These are phyloP conservation scores for Cyclocybe cylindracea DNA, from an alignment of 768 basidiomycete genomes.

Conservation along the genomic window DNA sequence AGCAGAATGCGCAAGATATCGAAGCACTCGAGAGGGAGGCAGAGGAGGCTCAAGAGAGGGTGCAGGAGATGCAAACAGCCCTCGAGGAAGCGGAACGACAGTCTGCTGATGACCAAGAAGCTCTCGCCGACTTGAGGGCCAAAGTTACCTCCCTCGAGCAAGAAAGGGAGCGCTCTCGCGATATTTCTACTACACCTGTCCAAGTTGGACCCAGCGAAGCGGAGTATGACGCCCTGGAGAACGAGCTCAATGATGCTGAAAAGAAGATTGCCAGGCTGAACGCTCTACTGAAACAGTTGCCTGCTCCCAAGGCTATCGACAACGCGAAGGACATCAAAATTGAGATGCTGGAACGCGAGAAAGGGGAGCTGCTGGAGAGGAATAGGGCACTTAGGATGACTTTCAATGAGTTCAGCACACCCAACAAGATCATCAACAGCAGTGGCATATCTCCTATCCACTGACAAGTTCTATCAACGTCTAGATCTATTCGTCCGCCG, in stretches of 20 bases:
- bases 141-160: slow-evolving; percentile 59
- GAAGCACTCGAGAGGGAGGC: slow-evolving; percentile 54
- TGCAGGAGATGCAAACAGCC: slow-evolving; percentile 72
- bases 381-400: slow-evolving; percentile 59
- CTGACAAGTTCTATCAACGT: slow-evolving; percentile 68
- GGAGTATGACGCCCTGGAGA: slow-evolving; percentile 69
- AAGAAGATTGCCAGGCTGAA: slow-evolving; percentile 72
- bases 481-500: slow-evolving; percentile 66
- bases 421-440: slow-evolving; percentile 52
- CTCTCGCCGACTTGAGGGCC: slow-evolving; percentile 47
- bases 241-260: slow-evolving; percentile 76
- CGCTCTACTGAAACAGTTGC: slow-evolving; percentile 69
- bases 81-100: slow-evolving; percentile 73
- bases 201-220: slow-evolving; percentile 42
- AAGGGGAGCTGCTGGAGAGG: slow-evolving; percentile 73
- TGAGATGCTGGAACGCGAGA: slow-evolving; percentile 74
- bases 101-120: slow-evolving; percentile 63
- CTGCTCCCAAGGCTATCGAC: slow-evolving; percentile 75
- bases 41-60: slow-evolving; percentile 54
- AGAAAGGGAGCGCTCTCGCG: slow-evolving; percentile 40
- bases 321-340: slow-evolving; percentile 76
- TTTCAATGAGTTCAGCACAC: slow-evolving; percentile 55
- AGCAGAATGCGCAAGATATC: slow-evolving; percentile 48
- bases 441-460: slow-evolving; percentile 78
- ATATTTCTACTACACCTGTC: slow-evolving; percentile 24